These are phyloP conservation scores for Fusarium papillatum DNA, from an alignment of 2,329 filamentous ascomycete species.

Conservation along the genomic window DNA sequence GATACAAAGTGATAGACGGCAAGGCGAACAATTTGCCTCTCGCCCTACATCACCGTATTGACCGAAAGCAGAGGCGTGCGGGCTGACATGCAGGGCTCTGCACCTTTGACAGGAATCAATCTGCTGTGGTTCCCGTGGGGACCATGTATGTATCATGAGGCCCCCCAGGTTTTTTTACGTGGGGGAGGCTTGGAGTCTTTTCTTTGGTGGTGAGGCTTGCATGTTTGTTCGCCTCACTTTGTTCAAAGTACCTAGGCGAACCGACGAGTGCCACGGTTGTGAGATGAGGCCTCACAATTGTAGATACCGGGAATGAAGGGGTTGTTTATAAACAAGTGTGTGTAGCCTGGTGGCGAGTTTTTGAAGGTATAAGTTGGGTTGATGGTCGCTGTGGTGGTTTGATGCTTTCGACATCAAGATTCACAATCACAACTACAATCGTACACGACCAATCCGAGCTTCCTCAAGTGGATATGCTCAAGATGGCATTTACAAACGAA, in stretches of 20 bases:
- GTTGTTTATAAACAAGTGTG: not conserved
- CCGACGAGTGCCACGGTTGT: conserved; percentile 27
- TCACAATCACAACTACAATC: conserved; percentile 1
- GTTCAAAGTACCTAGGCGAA: conserved; percentile 20
- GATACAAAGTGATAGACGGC: not conserved
- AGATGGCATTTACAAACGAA: not conserved
- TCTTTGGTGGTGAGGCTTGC: conserved; percentile 31
- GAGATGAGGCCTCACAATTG: conserved; percentile 22
- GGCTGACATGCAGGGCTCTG: conserved; percentile 6
- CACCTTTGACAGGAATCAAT: conserved; percentile 5
- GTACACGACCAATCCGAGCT: not conserved
- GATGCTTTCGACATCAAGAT: not conserved
- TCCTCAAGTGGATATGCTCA: not conserved
- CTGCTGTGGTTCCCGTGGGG: not conserved
- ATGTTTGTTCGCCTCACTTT: conserved; percentile 37
- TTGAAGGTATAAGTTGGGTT: not conserved
- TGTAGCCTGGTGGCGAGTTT: not conserved
- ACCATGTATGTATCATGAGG: conserved; percentile 8
- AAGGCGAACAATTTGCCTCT: conserved; percentile 12
- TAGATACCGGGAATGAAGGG: not conserved
- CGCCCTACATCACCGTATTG: not conserved
- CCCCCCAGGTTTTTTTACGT: not conserved
- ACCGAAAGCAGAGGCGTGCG: not conserved
- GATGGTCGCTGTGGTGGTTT: not conserved
- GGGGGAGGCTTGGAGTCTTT: conserved; percentile 15